Evolutionary conservation across 495 filamentous ascomycete genomes (phyloP).

Genomic region (Extremus antarcticus): DNA sequence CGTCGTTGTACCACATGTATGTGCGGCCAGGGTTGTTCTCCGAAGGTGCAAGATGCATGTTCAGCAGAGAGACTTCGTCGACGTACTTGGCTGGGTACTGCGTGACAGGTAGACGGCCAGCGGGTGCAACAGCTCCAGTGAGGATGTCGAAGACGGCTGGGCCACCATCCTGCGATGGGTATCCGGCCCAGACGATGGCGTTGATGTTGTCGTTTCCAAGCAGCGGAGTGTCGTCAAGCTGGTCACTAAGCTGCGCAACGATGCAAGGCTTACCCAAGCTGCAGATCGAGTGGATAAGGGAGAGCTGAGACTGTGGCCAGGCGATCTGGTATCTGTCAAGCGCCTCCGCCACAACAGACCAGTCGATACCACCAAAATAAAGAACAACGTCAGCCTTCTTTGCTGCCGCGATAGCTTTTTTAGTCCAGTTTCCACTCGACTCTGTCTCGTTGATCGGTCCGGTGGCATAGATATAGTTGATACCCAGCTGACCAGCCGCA

Average conservation of each 20-base stretch:
- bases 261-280: conserved; percentile 42
- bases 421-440: not conserved
- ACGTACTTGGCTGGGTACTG: conserved; percentile 49
- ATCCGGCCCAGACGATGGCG: conserved; percentile 47
- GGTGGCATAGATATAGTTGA: conserved; percentile 36
- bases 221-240: conserved; percentile 15
- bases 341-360: conserved; percentile 39
- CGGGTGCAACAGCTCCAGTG: conserved; percentile 41
- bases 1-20: conserved; percentile 48
- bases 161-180: conserved; percentile 49
- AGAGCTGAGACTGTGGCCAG: conserved; percentile 47
- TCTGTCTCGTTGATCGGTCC: conserved; percentile 1
- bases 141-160: conserved; percentile 47
- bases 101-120: conserved; percentile 45
- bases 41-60: conserved; percentile 45
- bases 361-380: conserved; percentile 45
- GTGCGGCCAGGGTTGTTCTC: conserved; percentile 37
- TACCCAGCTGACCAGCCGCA: conserved; percentile 23
- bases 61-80: conserved; percentile 40
- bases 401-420: conserved; percentile 17
- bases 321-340: conserved; percentile 41
- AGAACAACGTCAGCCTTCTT: conserved; percentile 40
- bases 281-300: conserved; percentile 42
- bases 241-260: conserved; percentile 42
- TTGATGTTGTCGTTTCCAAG: conserved; percentile 33